These are phyloP conservation scores for Aquanectria penicillioides DNA, from an alignment of 2,329 filamentous ascomycete genomes.

Conservation along the genomic window DNA sequence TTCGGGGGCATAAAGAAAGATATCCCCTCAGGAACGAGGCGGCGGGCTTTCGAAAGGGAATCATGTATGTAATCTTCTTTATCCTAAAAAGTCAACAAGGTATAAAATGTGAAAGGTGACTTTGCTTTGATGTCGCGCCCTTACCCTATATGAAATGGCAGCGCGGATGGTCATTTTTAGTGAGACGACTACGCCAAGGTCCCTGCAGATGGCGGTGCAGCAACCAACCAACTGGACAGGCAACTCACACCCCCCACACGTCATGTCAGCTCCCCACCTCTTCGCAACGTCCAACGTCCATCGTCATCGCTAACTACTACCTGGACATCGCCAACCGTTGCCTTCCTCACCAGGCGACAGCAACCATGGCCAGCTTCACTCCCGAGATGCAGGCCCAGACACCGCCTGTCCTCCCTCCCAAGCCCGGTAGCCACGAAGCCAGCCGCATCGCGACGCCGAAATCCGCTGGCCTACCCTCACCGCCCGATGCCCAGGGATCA, in stretches of 20 bases:
- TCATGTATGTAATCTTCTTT: neutral
- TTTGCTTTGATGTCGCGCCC: too few relatives aligned
- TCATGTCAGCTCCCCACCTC: slow-evolving; percentile 23
- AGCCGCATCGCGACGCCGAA: slow-evolving; percentile 74
- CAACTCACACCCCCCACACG: slow-evolving; percentile 25
- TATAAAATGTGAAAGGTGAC: neutral
- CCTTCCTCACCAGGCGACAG: neutral
- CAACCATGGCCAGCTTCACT: slow-evolving; percentile 43
- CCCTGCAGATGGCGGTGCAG: too few relatives aligned
- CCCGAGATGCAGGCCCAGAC: slow-evolving; percentile 43
- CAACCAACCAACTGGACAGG: too few relatives aligned
- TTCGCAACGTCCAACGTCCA: slow-evolving; percentile 17
- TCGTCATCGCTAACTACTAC: slow-evolving; percentile 1
- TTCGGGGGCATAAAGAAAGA: neutral
- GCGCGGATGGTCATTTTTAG: too few relatives aligned
- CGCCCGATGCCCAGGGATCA: slow-evolving; percentile 44
- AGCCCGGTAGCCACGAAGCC: slow-evolving; percentile 74
- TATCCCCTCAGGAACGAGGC: neutral
- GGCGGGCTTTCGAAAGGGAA: neutral
- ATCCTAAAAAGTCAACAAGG: neutral
- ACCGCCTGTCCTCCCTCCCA: slow-evolving; percentile 77
- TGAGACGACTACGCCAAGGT: too few relatives aligned
- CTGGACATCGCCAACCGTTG: neutral
- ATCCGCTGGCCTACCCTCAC: slow-evolving; percentile 55
- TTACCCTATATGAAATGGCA: too few relatives aligned